Conservation (phyloP, 1,139 yeast genomes). For the Scheffersomyces stambukii region DNA sequence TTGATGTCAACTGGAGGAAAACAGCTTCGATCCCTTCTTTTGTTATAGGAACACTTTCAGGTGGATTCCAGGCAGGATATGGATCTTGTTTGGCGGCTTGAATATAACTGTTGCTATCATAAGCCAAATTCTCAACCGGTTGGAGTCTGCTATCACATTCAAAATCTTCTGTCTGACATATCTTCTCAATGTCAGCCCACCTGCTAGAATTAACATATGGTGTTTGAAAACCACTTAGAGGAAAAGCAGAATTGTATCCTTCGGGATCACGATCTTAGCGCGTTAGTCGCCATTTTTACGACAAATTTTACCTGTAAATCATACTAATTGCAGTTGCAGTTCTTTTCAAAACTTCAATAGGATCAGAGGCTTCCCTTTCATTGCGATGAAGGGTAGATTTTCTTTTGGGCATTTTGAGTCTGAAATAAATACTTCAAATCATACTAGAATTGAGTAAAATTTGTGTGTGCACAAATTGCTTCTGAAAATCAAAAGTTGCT, state of each 20-base stretch:
- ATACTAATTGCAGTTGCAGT: slow-evolving; percentile 17
- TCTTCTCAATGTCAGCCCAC: slow-evolving; percentile 37
- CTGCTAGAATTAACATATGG: slow-evolving; percentile 43
- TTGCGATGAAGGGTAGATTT: slow-evolving; percentile 6
- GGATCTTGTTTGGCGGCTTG: slow-evolving; percentile 42
- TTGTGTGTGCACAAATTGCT: no score
- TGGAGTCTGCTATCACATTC: slow-evolving; percentile 17
- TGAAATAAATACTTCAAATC: no score
- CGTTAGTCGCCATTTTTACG: neutral
- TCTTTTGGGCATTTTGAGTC: slow-evolving; percentile 10
- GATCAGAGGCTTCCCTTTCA: slow-evolving; percentile 10
- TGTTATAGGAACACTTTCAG: slow-evolving; percentile 53
- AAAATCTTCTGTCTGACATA: slow-evolving; percentile 19
- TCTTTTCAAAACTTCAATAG: slow-evolving; percentile 12
- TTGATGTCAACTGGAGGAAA: slow-evolving; percentile 46
- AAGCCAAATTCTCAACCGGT: slow-evolving; percentile 33
- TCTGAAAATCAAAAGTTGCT: no score
- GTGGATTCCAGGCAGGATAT: slow-evolving; percentile 56
- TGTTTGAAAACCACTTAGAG: slow-evolving; percentile 48
- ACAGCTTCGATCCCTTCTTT: slow-evolving; percentile 51
- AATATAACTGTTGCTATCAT: slow-evolving; percentile 34
- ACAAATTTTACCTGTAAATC: slow-evolving; percentile 9
- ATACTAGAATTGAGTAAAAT: no score
- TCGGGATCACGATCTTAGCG: slow-evolving; percentile 11
- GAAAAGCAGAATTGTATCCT: slow-evolving; percentile 17